Percentiles rank a stretch among this genome's conserved stretches.
phyloP scores from a whole-genome alignment of 2,329 filamentous ascomycete genomes.

The Fusarium sp. region DNA sequence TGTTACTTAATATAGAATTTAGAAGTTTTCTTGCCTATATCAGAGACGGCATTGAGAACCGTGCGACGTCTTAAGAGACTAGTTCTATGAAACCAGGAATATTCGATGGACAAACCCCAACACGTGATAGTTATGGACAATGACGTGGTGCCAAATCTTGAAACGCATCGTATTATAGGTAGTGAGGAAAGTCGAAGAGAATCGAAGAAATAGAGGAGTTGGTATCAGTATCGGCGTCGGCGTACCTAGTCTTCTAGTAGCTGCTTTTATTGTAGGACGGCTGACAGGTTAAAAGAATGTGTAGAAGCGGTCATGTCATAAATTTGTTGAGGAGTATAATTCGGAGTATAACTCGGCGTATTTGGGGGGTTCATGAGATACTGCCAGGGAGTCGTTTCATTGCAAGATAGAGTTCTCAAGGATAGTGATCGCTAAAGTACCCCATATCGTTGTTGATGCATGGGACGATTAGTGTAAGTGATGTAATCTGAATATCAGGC shows the following conservation, averaged over 20 bases:
- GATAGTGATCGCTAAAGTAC: slow-evolving; percentile 1
- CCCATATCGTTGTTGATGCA: slow-evolving; percentile 10
- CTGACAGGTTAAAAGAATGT: slow-evolving; percentile 1
- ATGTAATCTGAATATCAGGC: slow-evolving; percentile 3
- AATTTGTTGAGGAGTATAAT: slow-evolving; percentile 18
- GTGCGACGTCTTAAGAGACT: no score
- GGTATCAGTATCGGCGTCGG: slow-evolving; percentile 24
- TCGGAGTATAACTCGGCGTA: slow-evolving; percentile 25
- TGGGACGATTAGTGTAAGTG: neutral
- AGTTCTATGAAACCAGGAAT: no score
- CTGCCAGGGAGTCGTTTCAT: neutral
- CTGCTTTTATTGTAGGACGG: slow-evolving; percentile 7
- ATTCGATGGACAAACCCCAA: slow-evolving; percentile 16
- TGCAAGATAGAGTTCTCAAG: slow-evolving; percentile 7
- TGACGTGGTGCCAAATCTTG: slow-evolving; percentile 3
- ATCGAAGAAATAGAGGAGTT: slow-evolving; percentile 14
- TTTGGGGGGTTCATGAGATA: slow-evolving; percentile 10
- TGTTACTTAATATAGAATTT: no score
- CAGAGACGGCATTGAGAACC: no score
- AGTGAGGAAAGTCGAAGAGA: neutral
- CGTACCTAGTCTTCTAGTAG: neutral
- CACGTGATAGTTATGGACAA: slow-evolving; percentile 28
- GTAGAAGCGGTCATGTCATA: slow-evolving; percentile 19
- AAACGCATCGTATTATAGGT: neutral
- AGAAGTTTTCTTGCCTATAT: no score